Percentiles rank a stretch among this genome's conserved stretches.
Conservation (phyloP, 2,329 filamentous ascomycete genomes). For the Dothideomycetes sp. region DNA sequence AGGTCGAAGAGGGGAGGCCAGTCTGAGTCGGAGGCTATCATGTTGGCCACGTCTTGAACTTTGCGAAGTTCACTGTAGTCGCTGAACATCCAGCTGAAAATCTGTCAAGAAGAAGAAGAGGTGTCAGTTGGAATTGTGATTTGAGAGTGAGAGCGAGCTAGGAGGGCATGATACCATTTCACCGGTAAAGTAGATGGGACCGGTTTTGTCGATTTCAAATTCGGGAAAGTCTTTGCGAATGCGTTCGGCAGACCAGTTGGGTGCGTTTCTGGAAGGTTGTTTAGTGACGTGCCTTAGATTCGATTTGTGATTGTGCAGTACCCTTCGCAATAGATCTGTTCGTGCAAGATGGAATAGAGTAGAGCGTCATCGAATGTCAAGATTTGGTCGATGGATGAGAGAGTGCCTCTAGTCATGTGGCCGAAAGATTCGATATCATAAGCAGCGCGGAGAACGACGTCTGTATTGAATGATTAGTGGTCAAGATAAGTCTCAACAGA, state of each 20-base stretch:
- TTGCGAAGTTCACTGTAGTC: slow-evolving; percentile 66
- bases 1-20: slow-evolving; percentile 74
- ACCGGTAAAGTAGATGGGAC: slow-evolving; percentile 69
- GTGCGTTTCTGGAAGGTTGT: slow-evolving; percentile 33
- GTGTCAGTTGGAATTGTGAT: slow-evolving; percentile 1
- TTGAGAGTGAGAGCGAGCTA: background rate
- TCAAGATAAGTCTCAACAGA: background rate
- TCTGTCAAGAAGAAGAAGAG: too few relatives aligned
- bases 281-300: too few relatives aligned
- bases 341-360: slow-evolving; percentile 80
- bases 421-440: slow-evolving; percentile 68
- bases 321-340: slow-evolving; percentile 74
- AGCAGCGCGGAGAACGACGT: slow-evolving; percentile 59
- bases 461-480: slow-evolving; percentile 23
- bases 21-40: slow-evolving; percentile 56
- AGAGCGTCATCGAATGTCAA: slow-evolving; percentile 65
- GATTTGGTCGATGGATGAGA: slow-evolving; percentile 58
- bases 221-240: slow-evolving; percentile 44
- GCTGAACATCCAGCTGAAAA: slow-evolving; percentile 77
- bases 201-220: slow-evolving; percentile 38
- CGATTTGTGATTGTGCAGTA: too few relatives aligned
- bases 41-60: slow-evolving; percentile 58
- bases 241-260: slow-evolving; percentile 67
- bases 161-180: slow-evolving; percentile 56
- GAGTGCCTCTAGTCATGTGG: slow-evolving; percentile 62